Evolutionary conservation across 2,329 filamentous ascomycete genomes (phyloP).

Genomic region (Colletotrichum sp.): DNA sequence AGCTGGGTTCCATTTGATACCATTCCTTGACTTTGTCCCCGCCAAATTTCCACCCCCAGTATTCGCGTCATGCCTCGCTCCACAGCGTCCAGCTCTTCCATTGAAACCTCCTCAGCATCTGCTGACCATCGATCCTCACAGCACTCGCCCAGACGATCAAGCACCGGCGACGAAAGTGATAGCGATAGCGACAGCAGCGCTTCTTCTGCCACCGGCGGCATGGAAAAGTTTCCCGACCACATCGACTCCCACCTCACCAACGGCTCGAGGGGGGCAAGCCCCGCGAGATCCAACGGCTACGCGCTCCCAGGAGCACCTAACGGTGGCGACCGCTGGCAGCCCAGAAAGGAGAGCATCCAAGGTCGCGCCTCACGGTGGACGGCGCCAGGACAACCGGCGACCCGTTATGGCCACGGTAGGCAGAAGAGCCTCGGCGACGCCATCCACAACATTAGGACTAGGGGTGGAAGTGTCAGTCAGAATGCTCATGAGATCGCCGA

Average conservation of each 20-base stretch:
- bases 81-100: conserved; percentile 32
- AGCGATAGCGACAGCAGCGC: conserved; percentile 17
- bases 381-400: conserved; percentile 14
- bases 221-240: conserved; percentile 65
- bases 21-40: conserved; percentile 10
- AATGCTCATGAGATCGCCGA: conserved; percentile 94
- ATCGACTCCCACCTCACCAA: conserved; percentile 43
- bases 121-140: conserved; percentile 30
- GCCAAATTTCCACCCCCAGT: conserved; percentile 5
- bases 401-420: conserved; percentile 59
- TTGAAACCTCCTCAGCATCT: conserved; percentile 35
- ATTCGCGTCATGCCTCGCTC: conserved; percentile 43
- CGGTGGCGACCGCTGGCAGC: conserved; percentile 64
- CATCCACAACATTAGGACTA: conserved; percentile 79
- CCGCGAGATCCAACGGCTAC: conserved; percentile 32
- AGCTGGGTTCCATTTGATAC: background rate
- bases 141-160: conserved; percentile 23
- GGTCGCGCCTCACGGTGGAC: conserved; percentile 38
- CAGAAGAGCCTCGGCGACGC: conserved; percentile 92
- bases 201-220: conserved; percentile 29
- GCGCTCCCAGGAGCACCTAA: conserved; percentile 25
- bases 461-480: conserved; percentile 86
- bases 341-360: conserved; percentile 61
- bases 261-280: conserved; percentile 22
- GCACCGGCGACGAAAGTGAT: background rate